Evolutionary conservation across 208 protist genomes (phyloP), one percentile per base, ranked within the genome.

Genomic region (Trypanosoma theileri): DNA sequence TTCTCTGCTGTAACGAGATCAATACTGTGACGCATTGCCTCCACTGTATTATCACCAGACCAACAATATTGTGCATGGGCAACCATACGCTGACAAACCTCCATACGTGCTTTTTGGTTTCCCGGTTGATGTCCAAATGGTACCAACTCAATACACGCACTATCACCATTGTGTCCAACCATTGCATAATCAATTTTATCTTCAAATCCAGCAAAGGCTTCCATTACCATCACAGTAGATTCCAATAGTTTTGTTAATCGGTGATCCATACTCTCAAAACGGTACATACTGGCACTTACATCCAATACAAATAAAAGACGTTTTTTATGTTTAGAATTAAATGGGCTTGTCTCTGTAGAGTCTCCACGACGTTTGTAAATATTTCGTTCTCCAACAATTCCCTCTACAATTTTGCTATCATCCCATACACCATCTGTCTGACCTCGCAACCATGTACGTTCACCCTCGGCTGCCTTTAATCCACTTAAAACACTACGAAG

Each of bases 31-130:
- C 75, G 75, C 80, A 95, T 95, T 8, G 89, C 85, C 76, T 94
- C 81, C 8, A 98, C 82, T 7, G 93, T 97, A 77, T 90, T 91
- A 73, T 98, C 93, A 22, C 94, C 94, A 0, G 88, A 91, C 88
- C 85, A 92, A 80, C 95, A 98, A 76, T 95, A 98, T 83, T 98
- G 94, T 45, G 94, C 62, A 75, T 98, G 94, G 45, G 95, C 95
- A 16, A 84, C 42, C 94, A 98, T 98, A 50, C 81, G 82, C 70
- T 96, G 82, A 44, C 96, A 84, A 12, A 97, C 73, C 12, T 84
- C 57, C 81, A 96, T 85, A 19, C 85, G 77, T 64, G 88, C 87
- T 66, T 85, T 88, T 61, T 92, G 82, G 62, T 90, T 93, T 35
- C 58, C 68, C 22, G 87, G 85, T 16, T 83, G 79, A 11, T 70